Base-by-base conservation (phyloP, 2,329 filamentous ascomycete genomes). In the Neofusicoccum ribis region DNA sequence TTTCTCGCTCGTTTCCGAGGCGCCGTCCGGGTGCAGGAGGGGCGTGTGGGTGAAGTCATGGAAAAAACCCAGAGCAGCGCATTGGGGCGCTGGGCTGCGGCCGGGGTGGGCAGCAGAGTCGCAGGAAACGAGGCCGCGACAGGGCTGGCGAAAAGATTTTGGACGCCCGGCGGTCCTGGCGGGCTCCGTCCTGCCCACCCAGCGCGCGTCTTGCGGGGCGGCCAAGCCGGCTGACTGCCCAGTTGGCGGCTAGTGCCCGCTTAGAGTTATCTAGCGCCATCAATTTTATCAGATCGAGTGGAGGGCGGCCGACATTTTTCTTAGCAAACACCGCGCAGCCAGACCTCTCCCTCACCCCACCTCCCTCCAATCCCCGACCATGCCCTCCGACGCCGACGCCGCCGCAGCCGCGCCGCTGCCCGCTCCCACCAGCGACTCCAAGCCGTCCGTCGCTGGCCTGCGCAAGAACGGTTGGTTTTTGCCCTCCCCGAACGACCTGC, bases 391-490 rank as follows among this genome's bases (percentile, higher is more conserved):
- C 50, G 49, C 49, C 61, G 43, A 54, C 14, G 47, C 43, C 41
- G 17, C 59, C 50, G 44, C 43, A 14, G 17, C 65, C 50, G 77
- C 77, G 72, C 75, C 74, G 58, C 11, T 11, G n/a, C 69, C 72
- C 65, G 59, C 69, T 47, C 67, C 69, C 66, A 27, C 74, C 52
- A 74, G 74, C 36, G 71, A 78, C 9, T 75, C 76, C 64, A 72
- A 77, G 56, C 72, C 69, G 70, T 60, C 75, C 72, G 70, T 76
- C 74, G 64, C 81, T 80, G 78, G 92, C 68, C 89, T 95, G 85
- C 90, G 92, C 72, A 90, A 90, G 78, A 97, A 96, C 82, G 92
- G 92, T 94, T 82, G 68, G 80, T 72, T 20, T 20, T 27, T 7
- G 17, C 37, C 14, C 31, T 23, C 41, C 5, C 49, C 4, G 5